A percentile compares a stretch with the other conserved stretches of the same genome.
Conservation (phyloP, 1,284 basidiomycete genomes). For the Sporisorium sorghi region DNA sequence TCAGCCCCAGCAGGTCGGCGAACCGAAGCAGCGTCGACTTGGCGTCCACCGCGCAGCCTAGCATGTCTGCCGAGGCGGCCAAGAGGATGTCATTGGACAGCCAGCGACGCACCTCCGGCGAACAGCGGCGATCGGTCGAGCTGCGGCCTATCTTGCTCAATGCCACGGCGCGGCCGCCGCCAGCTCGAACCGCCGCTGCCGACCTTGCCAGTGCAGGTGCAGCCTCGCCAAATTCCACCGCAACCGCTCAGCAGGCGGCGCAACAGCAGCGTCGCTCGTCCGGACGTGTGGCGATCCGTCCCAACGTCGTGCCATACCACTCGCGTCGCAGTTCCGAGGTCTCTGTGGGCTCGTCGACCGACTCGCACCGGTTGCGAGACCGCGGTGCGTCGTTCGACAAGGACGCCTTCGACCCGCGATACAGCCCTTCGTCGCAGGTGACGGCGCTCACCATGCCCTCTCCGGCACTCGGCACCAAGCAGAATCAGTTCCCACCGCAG, state of each 20-base stretch:
- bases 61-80: constrained; percentile 1
- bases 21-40: constrained; percentile 40
- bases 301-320: constrained; percentile 43
- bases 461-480: constrained; percentile 19
- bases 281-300: constrained; percentile 27
- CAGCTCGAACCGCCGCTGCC: constrained; percentile 2
- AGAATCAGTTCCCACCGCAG: constrained; percentile 11
- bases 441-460: constrained; percentile 47
- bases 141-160: constrained; percentile 43
- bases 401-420: constrained; percentile 19
- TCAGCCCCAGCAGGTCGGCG: constrained; percentile 17
- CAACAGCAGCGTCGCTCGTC: constrained; percentile 29
- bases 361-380: constrained; percentile 14
- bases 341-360: constrained; percentile 32
- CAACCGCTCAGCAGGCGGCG: constrained; percentile 5
- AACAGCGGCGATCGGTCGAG: constrained; percentile 40
- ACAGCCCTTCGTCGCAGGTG: constrained; percentile 35
- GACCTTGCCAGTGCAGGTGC: not conserved
- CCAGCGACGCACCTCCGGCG: constrained; percentile 24
- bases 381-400: constrained; percentile 34
- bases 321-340: constrained; percentile 36
- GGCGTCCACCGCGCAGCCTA: not conserved
- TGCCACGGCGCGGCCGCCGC: constrained; percentile 22
- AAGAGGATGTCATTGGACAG: constrained; percentile 20
- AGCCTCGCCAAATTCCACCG: not conserved